A percentile compares a stretch with the other conserved stretches of the same genome.
These are phyloP conservation scores for Talaromyces sp. DNA, from an alignment of 2,329 filamentous ascomycete genomes.

Conservation along the genomic window DNA sequence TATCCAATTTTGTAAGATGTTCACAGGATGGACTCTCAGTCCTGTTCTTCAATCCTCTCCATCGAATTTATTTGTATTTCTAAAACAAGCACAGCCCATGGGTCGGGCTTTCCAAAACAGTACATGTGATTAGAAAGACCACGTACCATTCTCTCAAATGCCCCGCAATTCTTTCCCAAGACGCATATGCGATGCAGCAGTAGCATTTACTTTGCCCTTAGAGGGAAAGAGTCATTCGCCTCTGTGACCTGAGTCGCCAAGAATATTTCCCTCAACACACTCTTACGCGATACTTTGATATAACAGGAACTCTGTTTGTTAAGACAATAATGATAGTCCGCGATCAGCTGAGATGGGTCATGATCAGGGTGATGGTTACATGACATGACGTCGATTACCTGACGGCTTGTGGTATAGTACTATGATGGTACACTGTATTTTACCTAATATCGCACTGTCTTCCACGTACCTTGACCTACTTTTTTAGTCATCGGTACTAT, in stretches of 20 bases:
- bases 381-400: not conserved
- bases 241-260: not conserved
- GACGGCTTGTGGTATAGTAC: not conserved
- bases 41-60: not conserved
- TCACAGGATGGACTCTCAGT: not conserved
- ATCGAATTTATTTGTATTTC: too few species aligned
- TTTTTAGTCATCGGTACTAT: not conserved
- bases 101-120: not conserved
- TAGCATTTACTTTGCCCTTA: not conserved
- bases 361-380: not conserved
- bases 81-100: not conserved
- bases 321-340: not conserved
- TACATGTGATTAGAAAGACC: not conserved
- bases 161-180: not conserved
- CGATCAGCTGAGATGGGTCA: not conserved
- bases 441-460: constrained; percentile 14
- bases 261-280: not conserved
- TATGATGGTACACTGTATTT: not conserved
- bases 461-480: not conserved
- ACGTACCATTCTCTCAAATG: not conserved
- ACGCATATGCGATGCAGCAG: not conserved
- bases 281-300: not conserved
- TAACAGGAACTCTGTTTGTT: not conserved
- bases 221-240: not conserved
- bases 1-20: not conserved